These are phyloP conservation scores for Amphibolis antarctica DNA, from an alignment of 106 monocot species.

Conservation along the genomic window DNA sequence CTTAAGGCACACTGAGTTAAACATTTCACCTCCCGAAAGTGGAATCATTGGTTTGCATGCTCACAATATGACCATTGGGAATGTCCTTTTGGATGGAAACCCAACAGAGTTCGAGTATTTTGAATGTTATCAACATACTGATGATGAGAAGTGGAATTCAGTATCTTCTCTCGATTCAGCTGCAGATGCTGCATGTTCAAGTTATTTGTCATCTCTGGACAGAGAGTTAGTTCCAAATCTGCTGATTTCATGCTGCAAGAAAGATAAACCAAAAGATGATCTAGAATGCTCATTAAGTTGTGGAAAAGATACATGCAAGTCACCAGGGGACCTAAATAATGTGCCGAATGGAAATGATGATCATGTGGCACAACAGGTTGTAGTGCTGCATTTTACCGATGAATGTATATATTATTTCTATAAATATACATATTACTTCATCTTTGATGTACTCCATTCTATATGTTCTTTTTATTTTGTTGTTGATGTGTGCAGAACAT, in stretches of 20 bases:
- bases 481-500: constrained; percentile 41
- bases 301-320: constrained; percentile 18
- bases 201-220: constrained; percentile 53
- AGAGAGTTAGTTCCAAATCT: constrained; percentile 77
- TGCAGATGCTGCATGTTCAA: constrained; percentile 62
- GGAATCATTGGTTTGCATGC: constrained; percentile 63
- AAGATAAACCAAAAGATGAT: constrained; percentile 17
- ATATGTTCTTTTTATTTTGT: neutral
- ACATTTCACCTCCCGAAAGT: constrained; percentile 46
- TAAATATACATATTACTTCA: neutral
- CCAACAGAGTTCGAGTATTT: constrained; percentile 46
- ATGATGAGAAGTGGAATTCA: constrained; percentile 50
- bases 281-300: constrained; percentile 21
- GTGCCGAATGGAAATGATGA: constrained; percentile 42
- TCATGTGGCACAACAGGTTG: constrained; percentile 36
- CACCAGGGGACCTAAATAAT: constrained; percentile 19
- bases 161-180: constrained; percentile 63
- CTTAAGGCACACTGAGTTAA: constrained; percentile 72
- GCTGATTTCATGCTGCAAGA: constrained; percentile 47
- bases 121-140: constrained; percentile 29
- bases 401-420: neutral
- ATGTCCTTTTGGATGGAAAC: constrained; percentile 55
- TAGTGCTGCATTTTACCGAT: neutral
- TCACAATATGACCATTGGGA: constrained; percentile 54
- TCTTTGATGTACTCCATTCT: neutral